Base-by-base conservation (phyloP, 805 yeast genomes). In the Candida lessepsii region DNA sequence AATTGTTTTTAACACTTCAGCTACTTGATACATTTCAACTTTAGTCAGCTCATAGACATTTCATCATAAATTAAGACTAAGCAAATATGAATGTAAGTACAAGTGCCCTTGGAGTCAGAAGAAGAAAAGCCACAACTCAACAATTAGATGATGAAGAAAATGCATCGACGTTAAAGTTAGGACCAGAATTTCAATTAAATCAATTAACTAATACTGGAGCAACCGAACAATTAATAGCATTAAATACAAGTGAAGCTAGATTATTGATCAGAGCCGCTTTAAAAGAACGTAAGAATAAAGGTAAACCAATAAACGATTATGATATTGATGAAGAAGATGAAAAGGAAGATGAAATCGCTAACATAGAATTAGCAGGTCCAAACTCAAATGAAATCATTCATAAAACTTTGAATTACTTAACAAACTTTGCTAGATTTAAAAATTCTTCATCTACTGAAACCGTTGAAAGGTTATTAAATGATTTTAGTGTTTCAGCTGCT, bases 81-180 rank as follows among this genome's bases (percentile, higher is more conserved):
- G n/a, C n/a, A n/a, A n/a, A n/a, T n/a, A 88, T 89, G 96, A 89
- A 89, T 61, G 81, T 87, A 28, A 85, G 96, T 26, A 86, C 95
- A 27, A 86, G 96, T 37, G 86, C 96, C 3, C 76, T 87, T 36
- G 91, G 90, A 19, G 86, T 85, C 32, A 78, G 88, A 58, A 81
- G 95, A 67, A 78, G 96, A 62, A 72, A 71, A 48, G 71, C 75
- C 19, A 72, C 63, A 46, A 60, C 69, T 9, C 80, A 67, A 54
- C 81, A 80, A 43, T 73, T 79, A 30, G 90, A 82, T 43, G 96
- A 86, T 48, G 97, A 90, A 55, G 98, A 91, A 57, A 95, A 93
- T 56, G 95, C 98, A 0, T 80, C 96, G 0, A 75, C 77, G 37
- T 73, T 93, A 51, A 83, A 85, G 56, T 75, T 93, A 41, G 99